Evolutionary conservation across 2,329 filamentous ascomycete genomes (phyloP), one percentile per base, ranked within the genome.

Genomic region (Botrytis cinerea): DNA sequence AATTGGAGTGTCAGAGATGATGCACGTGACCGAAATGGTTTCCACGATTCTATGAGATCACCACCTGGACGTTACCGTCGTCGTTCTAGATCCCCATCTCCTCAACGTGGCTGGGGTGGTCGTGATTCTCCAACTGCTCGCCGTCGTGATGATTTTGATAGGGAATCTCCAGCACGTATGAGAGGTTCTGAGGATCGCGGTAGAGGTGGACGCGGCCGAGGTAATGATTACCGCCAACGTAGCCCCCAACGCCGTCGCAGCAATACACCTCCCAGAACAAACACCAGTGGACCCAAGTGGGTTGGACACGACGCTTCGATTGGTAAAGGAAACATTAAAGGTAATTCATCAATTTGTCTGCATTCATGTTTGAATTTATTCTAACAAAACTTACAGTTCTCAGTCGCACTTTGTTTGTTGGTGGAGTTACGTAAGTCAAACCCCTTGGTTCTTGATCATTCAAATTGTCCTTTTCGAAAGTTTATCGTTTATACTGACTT

Each of bases 351-450:
- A 48, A 62, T 73, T 74, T 59, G 46, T 73, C 69, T 48, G 20
- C 59, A 68, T 73, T 59, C 25, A 18, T 72, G 60, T 43, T 46
- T n/a, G 25, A 45, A 48, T 9, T 57, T n/a, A 73, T 73, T 74
- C 79, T 78, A 77, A 80, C 75, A 67, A 60, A 62, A 48, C 32
- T 45, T 74, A 73, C 78, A 87, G 96, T 99, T 43, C 86, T 97
- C 74, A 98, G 95, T 83, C 91, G 96, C 79, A 99, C 96, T 22
- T 88, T 99, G 20, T 99, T 99, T 81, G 95, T 99, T 79, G 96
- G 96, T 76, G 96, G 96, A 81, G 96, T 98, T 76, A 97, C 91
- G 87, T 93, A 87, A 89, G 91, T 89, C 48, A 68, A 43, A 9
- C 45, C 20, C 48, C 20, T 43, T 32, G 40, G 28, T 32, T 7